These are phyloP conservation scores for Naganishia antarctica DNA, from an alignment of 768 basidiomycete species.

Conservation along the genomic window DNA sequence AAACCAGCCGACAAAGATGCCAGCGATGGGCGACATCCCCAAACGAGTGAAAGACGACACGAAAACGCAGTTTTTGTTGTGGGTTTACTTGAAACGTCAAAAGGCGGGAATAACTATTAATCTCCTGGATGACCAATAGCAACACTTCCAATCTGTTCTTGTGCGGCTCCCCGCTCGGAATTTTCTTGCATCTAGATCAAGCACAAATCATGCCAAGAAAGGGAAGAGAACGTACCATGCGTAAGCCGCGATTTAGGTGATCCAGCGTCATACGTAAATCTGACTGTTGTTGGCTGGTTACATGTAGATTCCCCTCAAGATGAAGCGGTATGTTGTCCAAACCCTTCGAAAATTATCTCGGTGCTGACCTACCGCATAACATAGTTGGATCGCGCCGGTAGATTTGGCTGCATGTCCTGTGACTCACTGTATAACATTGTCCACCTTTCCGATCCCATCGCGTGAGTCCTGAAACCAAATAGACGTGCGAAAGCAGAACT, in stretches of 20 bases:
- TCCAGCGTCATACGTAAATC: too few species aligned
- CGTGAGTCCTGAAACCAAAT: slow-evolving; percentile 34
- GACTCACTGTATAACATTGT: slow-evolving; percentile 53
- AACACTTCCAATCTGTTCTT: slow-evolving; percentile 51
- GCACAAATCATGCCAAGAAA: slow-evolving; percentile 53
- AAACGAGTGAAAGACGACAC: slow-evolving; percentile 44
- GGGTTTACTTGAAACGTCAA: not conserved
- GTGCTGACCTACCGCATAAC: not conserved
- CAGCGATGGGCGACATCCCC: slow-evolving; percentile 47
- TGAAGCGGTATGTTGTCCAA: slow-evolving; percentile 48
- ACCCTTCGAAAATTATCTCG: not conserved
- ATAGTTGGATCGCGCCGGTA: slow-evolving; percentile 51
- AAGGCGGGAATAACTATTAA: slow-evolving; percentile 3
- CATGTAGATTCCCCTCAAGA: slow-evolving; percentile 50
- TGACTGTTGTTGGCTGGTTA: not conserved
- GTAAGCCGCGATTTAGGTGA: slow-evolving; percentile 27
- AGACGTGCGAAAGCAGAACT: not conserved
- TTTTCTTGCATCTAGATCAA: slow-evolving; percentile 53
- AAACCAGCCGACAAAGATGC: slow-evolving; percentile 52
- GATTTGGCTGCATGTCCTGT: slow-evolving; percentile 53
- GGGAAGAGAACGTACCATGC: slow-evolving; percentile 51
- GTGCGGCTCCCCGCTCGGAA: slow-evolving; percentile 51
- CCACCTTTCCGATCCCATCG: slow-evolving; percentile 52
- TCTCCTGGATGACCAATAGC: slow-evolving; percentile 17
- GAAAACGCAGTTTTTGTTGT: slow-evolving; percentile 49